phyloP scores from a whole-genome alignment of 2,329 filamentous ascomycete genomes.

The Alternaria panax region DNA sequence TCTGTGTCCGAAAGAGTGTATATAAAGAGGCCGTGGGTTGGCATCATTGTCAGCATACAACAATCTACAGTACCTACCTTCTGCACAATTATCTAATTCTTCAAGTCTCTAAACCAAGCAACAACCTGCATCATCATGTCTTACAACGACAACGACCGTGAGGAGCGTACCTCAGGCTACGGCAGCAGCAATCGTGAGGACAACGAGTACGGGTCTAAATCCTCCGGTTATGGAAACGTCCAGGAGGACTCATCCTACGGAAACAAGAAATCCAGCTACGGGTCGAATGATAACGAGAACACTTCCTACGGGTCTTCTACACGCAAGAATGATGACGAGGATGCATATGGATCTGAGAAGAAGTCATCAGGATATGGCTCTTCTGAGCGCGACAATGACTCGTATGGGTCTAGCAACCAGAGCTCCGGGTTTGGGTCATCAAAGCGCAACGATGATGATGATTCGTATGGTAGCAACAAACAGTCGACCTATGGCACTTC shows the following conservation, averaged over 20 bases:
- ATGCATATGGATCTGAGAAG: conserved; percentile 12
- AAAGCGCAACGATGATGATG: conserved; percentile 9
- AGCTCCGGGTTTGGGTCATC: conserved; percentile 11
- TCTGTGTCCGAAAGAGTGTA: neutral
- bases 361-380: conserved; percentile 12
- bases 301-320: neutral
- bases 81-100: neutral
- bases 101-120: neutral
- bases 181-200: conserved; percentile 12
- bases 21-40: conserved; percentile 1
- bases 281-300: conserved; percentile 8
- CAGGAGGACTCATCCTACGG: conserved; percentile 13
- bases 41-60: neutral
- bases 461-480: conserved; percentile 14
- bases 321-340: neutral
- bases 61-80: neutral
- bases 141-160: conserved; percentile 16
- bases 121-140: conserved; percentile 9
- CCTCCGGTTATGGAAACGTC: conserved; percentile 14
- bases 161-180: conserved; percentile 9
- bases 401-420: conserved; percentile 19
- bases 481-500: conserved; percentile 10
- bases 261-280: conserved; percentile 12
- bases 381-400: conserved; percentile 9
- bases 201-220: conserved; percentile 12